These are phyloP conservation scores for Ophiorrhiza pumila DNA, from an alignment of 257 asterid genomes.

Conservation along the genomic window DNA sequence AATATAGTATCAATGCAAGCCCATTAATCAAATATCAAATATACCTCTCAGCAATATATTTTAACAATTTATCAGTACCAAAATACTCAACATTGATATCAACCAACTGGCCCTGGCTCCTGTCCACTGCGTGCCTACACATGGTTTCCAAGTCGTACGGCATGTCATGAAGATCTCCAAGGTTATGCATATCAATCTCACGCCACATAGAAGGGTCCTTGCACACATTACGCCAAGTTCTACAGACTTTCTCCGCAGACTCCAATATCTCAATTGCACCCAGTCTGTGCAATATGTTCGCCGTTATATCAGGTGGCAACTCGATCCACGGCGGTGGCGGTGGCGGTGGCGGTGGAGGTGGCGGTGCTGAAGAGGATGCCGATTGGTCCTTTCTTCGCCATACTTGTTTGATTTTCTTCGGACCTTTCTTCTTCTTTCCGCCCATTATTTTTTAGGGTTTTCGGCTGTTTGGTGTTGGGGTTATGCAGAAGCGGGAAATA, in stretches of 20 bases:
- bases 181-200: conserved; percentile 21
- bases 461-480: too few species aligned
- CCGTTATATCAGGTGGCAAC: conserved; percentile 45
- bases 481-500: too few species aligned
- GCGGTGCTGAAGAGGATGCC: not conserved
- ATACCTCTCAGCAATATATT: conserved; percentile 27
- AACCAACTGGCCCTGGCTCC: conserved; percentile 28
- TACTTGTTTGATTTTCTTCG: not conserved
- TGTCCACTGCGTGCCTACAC: conserved; percentile 23
- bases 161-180: too few species aligned
- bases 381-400: conserved; percentile 7
- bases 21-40: too few species aligned
- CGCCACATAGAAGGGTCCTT: conserved; percentile 40
- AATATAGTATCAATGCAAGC: too few species aligned
- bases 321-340: conserved; percentile 46
- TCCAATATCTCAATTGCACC: conserved; percentile 39
- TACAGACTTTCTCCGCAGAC: conserved; percentile 41
- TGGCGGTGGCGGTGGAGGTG: conserved; percentile 11
- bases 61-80: conserved; percentile 22
- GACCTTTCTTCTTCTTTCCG: too few species aligned
- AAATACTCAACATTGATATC: conserved; percentile 19
- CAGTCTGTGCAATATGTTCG: conserved; percentile 45
- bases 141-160: conserved; percentile 9
- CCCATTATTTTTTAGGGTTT: too few species aligned
- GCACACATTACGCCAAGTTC: conserved; percentile 46